A percentile compares a stretch with the other conserved stretches of the same genome.
Evolutionary conservation across 1,284 basidiomycete species (phyloP).

Genomic region (Chondrostereum purpureum): DNA sequence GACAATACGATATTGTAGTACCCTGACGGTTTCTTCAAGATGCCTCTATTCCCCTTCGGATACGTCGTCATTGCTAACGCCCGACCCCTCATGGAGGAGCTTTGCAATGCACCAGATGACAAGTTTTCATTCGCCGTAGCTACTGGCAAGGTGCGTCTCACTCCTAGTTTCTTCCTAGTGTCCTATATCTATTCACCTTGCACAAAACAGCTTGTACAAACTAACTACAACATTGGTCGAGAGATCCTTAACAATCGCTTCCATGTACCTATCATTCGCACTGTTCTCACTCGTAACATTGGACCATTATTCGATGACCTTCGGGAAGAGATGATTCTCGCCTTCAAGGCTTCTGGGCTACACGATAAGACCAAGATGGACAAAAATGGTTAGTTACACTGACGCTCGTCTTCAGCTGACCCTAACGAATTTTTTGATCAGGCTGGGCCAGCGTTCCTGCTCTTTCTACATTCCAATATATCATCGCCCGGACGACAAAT

Average conservation of each 20-base stretch:
- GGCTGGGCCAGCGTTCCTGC: slow-evolving; percentile 5
- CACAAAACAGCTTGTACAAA: slow-evolving; percentile 1
- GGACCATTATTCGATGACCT: slow-evolving; percentile 1
- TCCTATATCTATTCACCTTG: too few species aligned
- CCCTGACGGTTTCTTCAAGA: slow-evolving; percentile 5
- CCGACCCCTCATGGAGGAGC: slow-evolving; percentile 2
- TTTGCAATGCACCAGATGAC: slow-evolving; percentile 1
- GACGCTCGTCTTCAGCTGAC: background rate
- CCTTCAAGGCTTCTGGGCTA: slow-evolving; percentile 1
- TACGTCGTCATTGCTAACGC: slow-evolving; percentile 3
- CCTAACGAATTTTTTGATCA: background rate
- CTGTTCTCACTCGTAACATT: slow-evolving; percentile 5
- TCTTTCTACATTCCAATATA: slow-evolving; percentile 1
- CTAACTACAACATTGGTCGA: background rate
- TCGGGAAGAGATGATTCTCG: slow-evolving; percentile 4
- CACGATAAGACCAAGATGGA: slow-evolving; percentile 1
- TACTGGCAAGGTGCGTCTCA: background rate
- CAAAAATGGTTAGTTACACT: slow-evolving; percentile 1
- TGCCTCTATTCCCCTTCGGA: background rate
- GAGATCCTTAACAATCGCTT: slow-evolving; percentile 4
- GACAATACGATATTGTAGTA: too few species aligned
- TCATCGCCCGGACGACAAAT: slow-evolving; percentile 6
- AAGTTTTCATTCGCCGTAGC: slow-evolving; percentile 1
- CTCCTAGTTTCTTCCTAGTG: background rate
- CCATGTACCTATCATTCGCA: slow-evolving; percentile 6